Evolutionary conservation across 768 basidiomycete genomes (phyloP).

Genomic region (Trametes sanguinea): DNA sequence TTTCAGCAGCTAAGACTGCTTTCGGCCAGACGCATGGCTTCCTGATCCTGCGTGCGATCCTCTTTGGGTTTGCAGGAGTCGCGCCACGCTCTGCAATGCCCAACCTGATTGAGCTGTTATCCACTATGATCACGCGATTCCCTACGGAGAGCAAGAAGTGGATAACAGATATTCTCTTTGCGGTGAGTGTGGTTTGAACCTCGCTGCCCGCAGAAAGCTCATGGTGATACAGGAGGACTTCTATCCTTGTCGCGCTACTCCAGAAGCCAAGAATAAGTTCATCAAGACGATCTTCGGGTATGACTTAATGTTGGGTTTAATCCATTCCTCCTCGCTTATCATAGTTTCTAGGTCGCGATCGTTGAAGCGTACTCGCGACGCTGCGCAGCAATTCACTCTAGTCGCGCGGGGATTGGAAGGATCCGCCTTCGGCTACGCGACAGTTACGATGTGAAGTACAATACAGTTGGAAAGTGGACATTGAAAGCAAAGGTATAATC

Average conservation of each 20-base stretch:
- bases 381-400: slow-evolving; percentile 84
- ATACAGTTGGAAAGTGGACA: neutral
- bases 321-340: neutral
- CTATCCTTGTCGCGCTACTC: slow-evolving; percentile 67
- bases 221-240: slow-evolving; percentile 61
- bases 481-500: neutral
- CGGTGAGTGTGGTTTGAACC: slow-evolving; percentile 42
- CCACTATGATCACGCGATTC: slow-evolving; percentile 60
- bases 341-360: slow-evolving; percentile 59
- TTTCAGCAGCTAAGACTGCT: slow-evolving; percentile 54
- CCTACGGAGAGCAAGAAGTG: slow-evolving; percentile 60
- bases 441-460: slow-evolving; percentile 27
- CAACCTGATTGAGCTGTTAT: slow-evolving; percentile 83
- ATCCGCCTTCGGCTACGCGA: slow-evolving; percentile 83
- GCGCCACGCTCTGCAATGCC: slow-evolving; percentile 82
- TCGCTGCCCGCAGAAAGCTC: neutral
- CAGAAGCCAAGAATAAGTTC: slow-evolving; percentile 78
- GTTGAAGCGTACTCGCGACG: slow-evolving; percentile 73
- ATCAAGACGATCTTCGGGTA: slow-evolving; percentile 71
- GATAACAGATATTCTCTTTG: slow-evolving; percentile 71
- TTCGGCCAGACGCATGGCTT: slow-evolving; percentile 59
- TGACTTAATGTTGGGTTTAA: slow-evolving; percentile 13
- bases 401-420: slow-evolving; percentile 84
- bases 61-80: slow-evolving; percentile 80
- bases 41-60: slow-evolving; percentile 67